Conservation (phyloP, 208 protist species). For the Leishmania turanica region DNA sequence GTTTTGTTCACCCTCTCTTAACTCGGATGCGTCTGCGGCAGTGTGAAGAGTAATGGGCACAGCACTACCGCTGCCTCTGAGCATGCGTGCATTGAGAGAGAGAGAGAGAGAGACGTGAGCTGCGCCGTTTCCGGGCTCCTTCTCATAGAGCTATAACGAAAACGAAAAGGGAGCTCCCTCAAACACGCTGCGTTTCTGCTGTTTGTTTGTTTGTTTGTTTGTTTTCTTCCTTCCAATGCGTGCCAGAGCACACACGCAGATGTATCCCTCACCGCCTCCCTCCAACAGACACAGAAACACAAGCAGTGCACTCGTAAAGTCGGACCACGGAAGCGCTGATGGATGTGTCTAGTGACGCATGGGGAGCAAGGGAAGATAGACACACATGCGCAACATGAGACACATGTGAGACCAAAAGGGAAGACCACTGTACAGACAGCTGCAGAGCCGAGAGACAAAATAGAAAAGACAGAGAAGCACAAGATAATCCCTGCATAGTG, state of each 20-base stretch:
- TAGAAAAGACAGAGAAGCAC: neutral
- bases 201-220: too few species aligned
- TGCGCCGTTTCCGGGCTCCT: neutral
- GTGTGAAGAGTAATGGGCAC: neutral
- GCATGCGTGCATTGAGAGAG: neutral
- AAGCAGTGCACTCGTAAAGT: neutral
- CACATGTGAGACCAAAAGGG: neutral
- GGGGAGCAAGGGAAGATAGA: neutral
- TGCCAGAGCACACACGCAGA: neutral
- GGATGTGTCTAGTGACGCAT: neutral
- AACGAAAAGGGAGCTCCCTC: neutral
- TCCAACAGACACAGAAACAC: neutral
- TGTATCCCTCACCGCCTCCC: neutral
- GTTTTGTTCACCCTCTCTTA: neutral
- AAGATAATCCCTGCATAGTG: neutral
- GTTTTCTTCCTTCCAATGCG: neutral
- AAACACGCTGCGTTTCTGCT: neutral
- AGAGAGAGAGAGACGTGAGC: neutral
- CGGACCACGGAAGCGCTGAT: neutral
- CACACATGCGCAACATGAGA: neutral
- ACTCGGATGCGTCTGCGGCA: neutral
- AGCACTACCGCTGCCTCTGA: neutral
- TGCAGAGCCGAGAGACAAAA: neutral
- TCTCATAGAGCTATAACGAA: neutral
- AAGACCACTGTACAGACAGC: neutral